A percentile compares a stretch with the other conserved stretches of the same genome.
phyloP scores from a whole-genome alignment of 2,329 filamentous ascomycete genomes.

The Hypoxylon rubiginosum region DNA sequence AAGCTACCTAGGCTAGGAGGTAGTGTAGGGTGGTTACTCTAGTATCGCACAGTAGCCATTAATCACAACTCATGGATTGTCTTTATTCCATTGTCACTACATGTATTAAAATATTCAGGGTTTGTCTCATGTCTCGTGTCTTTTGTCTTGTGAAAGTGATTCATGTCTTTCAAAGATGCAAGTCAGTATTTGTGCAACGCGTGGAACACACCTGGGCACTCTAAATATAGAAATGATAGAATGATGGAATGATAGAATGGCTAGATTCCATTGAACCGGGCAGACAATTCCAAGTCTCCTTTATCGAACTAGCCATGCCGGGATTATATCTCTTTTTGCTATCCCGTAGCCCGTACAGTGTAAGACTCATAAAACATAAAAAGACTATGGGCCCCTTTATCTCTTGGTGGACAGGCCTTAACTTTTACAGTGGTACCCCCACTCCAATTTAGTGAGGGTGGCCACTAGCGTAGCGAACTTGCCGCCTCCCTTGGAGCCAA shows the following conservation, averaged over 20 bases:
- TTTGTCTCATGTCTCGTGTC: not conserved
- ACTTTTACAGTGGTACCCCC: constrained; percentile 13
- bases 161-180: not conserved
- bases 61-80: not conserved
- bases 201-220: not conserved
- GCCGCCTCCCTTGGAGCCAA: constrained; percentile 35
- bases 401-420: not conserved
- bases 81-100: not conserved
- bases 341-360: not conserved
- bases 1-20: not conserved
- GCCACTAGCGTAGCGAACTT: constrained; percentile 25
- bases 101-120: not conserved
- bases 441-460: constrained; percentile 28
- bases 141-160: not conserved
- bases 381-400: constrained; percentile 6
- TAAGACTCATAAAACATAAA: not conserved
- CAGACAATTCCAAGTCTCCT: not conserved
- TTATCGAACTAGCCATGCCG: not conserved
- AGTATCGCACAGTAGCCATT: not conserved
- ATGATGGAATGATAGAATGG: not conserved
- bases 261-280: not conserved
- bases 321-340: not conserved
- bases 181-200: not conserved
- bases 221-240: not conserved
- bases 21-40: constrained; percentile 13